These are phyloP conservation scores for Cercospora canescens DNA, from an alignment of 2,329 filamentous ascomycete genomes.

Conservation along the genomic window DNA sequence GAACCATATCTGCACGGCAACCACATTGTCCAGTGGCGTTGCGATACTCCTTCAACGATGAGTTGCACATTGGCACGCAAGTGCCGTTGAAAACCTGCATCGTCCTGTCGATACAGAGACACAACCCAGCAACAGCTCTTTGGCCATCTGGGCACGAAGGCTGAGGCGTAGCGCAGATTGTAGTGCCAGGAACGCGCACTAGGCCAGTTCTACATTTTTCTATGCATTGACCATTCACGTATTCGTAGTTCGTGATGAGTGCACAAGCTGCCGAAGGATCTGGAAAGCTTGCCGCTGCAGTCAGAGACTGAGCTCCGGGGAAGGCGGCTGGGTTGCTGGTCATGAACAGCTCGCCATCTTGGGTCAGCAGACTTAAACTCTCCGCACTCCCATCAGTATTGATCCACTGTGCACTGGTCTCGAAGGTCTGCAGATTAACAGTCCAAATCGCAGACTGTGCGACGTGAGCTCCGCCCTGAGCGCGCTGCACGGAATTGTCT, in stretches of 20 bases:
- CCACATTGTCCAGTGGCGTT: neutral
- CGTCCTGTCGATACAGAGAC: neutral
- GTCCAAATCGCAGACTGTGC: constrained; percentile 1
- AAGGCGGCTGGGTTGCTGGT: neutral
- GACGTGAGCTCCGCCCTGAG: neutral
- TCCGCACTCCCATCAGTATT: neutral
- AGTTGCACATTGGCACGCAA: neutral
- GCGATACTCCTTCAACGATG: neutral
- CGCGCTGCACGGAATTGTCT: neutral
- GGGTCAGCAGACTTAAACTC: neutral
- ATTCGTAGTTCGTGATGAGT: neutral
- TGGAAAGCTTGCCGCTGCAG: neutral
- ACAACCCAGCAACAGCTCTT: neutral
- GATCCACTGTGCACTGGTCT: neutral
- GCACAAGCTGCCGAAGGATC: neutral
- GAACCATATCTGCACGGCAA: neutral
- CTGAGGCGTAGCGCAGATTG: neutral
- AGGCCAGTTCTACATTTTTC: neutral
- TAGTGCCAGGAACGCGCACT: neutral
- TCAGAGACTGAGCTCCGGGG: neutral
- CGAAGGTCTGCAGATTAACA: constrained; percentile 1
- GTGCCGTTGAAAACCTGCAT: neutral
- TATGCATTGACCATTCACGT: neutral
- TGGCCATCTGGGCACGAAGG: neutral
- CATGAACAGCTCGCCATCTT: neutral